A percentile compares a stretch with the other conserved stretches of the same genome.
Evolutionary conservation across 164 flowering plant genomes (phyloP).

Genomic region (Malania oleifera): DNA sequence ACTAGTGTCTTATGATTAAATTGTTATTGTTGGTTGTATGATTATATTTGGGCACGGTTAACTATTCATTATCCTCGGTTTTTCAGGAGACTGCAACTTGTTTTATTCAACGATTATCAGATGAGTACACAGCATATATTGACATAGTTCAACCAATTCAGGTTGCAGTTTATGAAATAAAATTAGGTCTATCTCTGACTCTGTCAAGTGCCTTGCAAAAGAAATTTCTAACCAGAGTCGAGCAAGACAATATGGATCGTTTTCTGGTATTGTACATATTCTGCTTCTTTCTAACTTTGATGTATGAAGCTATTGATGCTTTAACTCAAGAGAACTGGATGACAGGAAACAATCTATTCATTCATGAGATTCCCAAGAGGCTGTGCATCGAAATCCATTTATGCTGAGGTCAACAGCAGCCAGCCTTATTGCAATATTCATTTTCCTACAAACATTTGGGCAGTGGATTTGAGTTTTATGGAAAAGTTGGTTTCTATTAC

Average conservation of each 20-base stretch:
- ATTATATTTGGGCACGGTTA: background rate
- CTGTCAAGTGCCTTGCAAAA: slow-evolving; percentile 42
- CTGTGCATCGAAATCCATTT: slow-evolving; percentile 17
- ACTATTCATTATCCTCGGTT: background rate
- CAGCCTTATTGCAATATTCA: slow-evolving; percentile 16
- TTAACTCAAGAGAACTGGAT: slow-evolving; percentile 12
- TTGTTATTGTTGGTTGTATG: background rate
- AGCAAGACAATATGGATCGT: slow-evolving; percentile 25
- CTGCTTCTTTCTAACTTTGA: background rate
- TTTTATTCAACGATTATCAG: slow-evolving; percentile 57
- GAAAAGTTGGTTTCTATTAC: slow-evolving; percentile 35
- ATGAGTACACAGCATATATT: slow-evolving; percentile 45
- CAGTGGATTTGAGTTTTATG: slow-evolving; percentile 35
- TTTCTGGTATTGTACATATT: slow-evolving; percentile 33
- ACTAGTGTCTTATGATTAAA: background rate
- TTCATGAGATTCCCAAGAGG: slow-evolving; percentile 72
- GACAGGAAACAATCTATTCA: slow-evolving; percentile 51
- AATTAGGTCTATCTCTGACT: slow-evolving; percentile 66
- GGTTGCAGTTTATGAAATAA: slow-evolving; percentile 88
- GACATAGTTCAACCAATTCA: slow-evolving; percentile 86
- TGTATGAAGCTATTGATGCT: background rate
- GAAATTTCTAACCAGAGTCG: slow-evolving; percentile 24
- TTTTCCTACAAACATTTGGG: slow-evolving; percentile 19
- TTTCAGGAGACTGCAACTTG: slow-evolving; percentile 56
- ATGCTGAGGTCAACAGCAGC: slow-evolving; percentile 15